Conservation (phyloP, 192 early-diverging fungal genomes). For the Mortierella alpina region DNA sequence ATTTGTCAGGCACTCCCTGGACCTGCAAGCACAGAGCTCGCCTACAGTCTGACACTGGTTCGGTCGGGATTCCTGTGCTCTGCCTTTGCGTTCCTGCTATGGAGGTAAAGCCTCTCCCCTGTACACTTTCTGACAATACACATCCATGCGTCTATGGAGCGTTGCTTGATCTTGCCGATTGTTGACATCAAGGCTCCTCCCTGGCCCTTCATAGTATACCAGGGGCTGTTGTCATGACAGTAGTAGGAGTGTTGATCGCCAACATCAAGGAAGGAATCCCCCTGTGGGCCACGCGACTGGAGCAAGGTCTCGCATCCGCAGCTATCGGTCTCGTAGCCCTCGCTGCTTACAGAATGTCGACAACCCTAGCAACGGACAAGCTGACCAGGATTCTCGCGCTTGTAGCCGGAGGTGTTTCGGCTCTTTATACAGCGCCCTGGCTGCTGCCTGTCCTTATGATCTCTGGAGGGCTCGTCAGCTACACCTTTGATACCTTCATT, state of each 20-base stretch:
- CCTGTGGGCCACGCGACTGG: slow-evolving; percentile 57
- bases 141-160: too few species aligned
- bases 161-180: slow-evolving; percentile 33
- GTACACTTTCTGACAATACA: not conserved
- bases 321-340: slow-evolving; percentile 72
- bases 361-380: slow-evolving; percentile 51
- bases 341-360: slow-evolving; percentile 61
- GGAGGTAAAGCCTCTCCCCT: slow-evolving; percentile 54
- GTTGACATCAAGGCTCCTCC: slow-evolving; percentile 10
- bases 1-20: slow-evolving; percentile 75
- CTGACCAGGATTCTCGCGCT: slow-evolving; percentile 47
- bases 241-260: slow-evolving; percentile 58
- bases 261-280: slow-evolving; percentile 56
- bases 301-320: slow-evolving; percentile 63
- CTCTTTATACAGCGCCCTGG: slow-evolving; percentile 57
- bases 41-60: slow-evolving; percentile 63
- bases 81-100: slow-evolving; percentile 61
- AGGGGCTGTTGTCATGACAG: slow-evolving; percentile 66
- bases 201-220: slow-evolving; percentile 51
- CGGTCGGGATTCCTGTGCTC: slow-evolving; percentile 61
- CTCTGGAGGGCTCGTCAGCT: slow-evolving; percentile 55
- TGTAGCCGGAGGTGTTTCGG: slow-evolving; percentile 33
- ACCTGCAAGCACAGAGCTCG: slow-evolving; percentile 64
- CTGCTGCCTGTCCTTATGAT: slow-evolving; percentile 68
- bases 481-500: slow-evolving; percentile 22